Base-by-base conservation (phyloP, 768 basidiomycete species). In the Mycena chlorophos region DNA sequence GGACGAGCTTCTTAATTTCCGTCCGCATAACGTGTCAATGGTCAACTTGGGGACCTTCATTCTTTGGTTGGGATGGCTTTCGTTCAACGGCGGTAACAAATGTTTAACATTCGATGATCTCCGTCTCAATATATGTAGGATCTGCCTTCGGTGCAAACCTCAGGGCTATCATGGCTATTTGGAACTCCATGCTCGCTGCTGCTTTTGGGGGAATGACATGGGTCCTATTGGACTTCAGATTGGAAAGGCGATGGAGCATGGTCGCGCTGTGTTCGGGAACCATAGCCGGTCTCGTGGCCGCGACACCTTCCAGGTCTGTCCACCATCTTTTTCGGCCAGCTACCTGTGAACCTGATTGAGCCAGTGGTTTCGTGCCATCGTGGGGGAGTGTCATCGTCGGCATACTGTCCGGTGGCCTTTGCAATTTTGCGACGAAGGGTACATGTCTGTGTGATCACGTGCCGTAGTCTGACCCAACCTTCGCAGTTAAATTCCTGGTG, bases 211-310 rank as follows among this genome's bases (percentile, higher is more conserved):
- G 89, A 19, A 78, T 91, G 57, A 83, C 88, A 30, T 94, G 93
- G 91, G 90, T 87, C 64, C 69, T 86, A 51, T 77, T 90, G 53
- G 91, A 94, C 73, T 94, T 80, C 68, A 77, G 91, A 29, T 75
- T 89, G 53, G 89, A 92, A 69, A 76, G 84, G 51, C 89, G 91
- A 69, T 93, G 83, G 78, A 90, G 82, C 28, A 93, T 93, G 82
- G 91, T 96, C 62, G 91, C 92, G 27, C 89, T 97, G 70, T 96
- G 94, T 72, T 91, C 79, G n/a, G 94, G 94, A 22, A 91, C 91
- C 19, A 89, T 96, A 58, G 88, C 91, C 22, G 93, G 91, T 40
- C 79, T 92, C 46, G 92, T 94, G 49, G 90, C 89, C 30, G 91
- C 91, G 40, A 95, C 93, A 14, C 94, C 94, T 10, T 87, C 90